Evolutionary conservation across 768 basidiomycete genomes (phyloP), one percentile per base, ranked within the genome.

Genomic region (Cystobasidium ongulense): DNA sequence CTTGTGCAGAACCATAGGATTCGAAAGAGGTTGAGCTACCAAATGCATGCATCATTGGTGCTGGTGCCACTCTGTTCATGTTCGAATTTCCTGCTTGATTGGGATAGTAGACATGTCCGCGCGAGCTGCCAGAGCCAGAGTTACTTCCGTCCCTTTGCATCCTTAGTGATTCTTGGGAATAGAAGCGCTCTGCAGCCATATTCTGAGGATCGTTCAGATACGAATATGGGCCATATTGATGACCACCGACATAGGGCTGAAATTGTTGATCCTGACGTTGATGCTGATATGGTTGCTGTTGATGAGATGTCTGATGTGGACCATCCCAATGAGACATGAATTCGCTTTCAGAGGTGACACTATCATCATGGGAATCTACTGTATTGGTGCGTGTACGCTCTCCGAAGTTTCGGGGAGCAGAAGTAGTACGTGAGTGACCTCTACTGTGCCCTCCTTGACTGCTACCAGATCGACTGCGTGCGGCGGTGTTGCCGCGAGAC

Each of bases 201-300:
- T 31, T 54, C 23, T 61, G 10, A 5, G 68, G 53, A 23, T 71
- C 17, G 18, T 33, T 71, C 29, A 71, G 33, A 29, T 71, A 59
- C 2, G 29, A 38, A 25, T 59, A 71, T 54, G 68, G 68, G 1
- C 68, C 68, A 52, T 71, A 71, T 41, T 71, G 27, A 36, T 23
- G 36, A 18, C 65, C 52, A 27, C 53, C 52, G 35, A 39, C 4
- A 15, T 35, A 25, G 36, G 43, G 15, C 23, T 31, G 57, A 4
- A 23, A 33, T 10, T 23, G 57, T 15, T 38, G 57, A 61, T 31
- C 13, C 15, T 61, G 36, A 15, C 29, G 57, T n/a, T 61, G 57
- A 10, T 61, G 23, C 57, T 61, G 57, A 25, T 57, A n/a, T 57
- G 7, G 39, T 18, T 50, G 46, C 46, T 50, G 46, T 50, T 11